Conservation (phyloP, 208 protist species). For the Wallacemonas rigidus region DNA sequence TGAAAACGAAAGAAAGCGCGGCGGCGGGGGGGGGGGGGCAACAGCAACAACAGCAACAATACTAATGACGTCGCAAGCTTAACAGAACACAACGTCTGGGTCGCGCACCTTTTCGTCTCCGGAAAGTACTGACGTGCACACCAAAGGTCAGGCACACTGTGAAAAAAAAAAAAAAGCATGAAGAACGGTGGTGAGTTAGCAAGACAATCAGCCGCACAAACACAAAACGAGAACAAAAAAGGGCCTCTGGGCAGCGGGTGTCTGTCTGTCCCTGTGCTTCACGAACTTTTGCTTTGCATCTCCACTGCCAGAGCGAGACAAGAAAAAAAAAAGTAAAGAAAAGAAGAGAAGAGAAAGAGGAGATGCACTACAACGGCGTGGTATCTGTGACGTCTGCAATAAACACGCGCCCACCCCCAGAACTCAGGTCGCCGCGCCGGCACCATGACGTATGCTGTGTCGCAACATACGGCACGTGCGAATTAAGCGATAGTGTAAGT, state of each 20-base stretch:
- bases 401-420: background rate
- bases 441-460: slow-evolving; percentile 8
- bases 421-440: background rate
- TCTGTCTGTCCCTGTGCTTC: background rate
- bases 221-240: background rate
- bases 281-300: background rate
- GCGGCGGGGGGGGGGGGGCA: no score
- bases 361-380: background rate
- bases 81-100: background rate
- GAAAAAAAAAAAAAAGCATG: slow-evolving; percentile 19
- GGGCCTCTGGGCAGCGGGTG: background rate
- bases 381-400: background rate
- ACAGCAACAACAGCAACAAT: no score
- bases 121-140: background rate
- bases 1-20: no score
- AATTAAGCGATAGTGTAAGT: slow-evolving; percentile 36
- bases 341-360: background rate
- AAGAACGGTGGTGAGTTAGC: background rate
- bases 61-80: no score
- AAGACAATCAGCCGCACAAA: no score
- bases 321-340: slow-evolving; percentile 14
- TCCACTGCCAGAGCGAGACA: background rate
- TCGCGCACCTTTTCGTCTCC: background rate
- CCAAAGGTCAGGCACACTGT: background rate
- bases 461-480: slow-evolving; percentile 25